Conservation (phyloP, 495 filamentous ascomycete genomes). For the Astrothelium subdiscretum region DNA sequence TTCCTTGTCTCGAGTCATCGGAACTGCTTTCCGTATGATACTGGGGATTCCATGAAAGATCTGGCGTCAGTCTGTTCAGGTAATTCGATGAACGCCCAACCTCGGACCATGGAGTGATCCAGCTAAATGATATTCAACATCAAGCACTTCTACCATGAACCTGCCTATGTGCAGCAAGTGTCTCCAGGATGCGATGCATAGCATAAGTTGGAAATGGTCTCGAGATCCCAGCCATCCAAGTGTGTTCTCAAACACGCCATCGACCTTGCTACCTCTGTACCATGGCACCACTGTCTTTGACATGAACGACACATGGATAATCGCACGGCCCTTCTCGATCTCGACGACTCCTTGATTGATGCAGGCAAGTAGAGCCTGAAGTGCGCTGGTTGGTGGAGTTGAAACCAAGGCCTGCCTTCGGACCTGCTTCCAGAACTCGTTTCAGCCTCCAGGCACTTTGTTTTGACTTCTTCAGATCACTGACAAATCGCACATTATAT, state of each 20-base stretch:
- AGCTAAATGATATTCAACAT: too few species aligned
- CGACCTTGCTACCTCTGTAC: background rate
- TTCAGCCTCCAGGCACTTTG: background rate
- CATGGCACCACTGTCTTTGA: background rate
- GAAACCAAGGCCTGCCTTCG: too few species aligned
- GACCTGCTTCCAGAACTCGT: background rate
- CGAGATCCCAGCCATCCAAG: too few species aligned
- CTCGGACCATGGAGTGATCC: too few species aligned
- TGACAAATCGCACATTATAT: conserved; percentile 1
- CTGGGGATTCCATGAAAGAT: background rate
- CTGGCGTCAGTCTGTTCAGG: background rate
- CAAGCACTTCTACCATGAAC: too few species aligned
- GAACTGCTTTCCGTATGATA: background rate
- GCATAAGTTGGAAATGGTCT: too few species aligned
- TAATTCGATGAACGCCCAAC: too few species aligned
- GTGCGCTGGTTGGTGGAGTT: background rate
- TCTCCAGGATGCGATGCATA: too few species aligned
- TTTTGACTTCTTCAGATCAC: background rate
- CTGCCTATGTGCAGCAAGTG: too few species aligned
- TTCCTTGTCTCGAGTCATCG: background rate
- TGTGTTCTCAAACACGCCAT: background rate
- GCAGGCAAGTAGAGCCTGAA: background rate
- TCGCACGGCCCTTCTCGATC: background rate
- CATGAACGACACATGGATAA: background rate
- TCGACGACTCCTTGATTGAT: background rate